Base-by-base conservation (phyloP, 2,329 filamentous ascomycete species). In the Botryosphaeria agaves region DNA sequence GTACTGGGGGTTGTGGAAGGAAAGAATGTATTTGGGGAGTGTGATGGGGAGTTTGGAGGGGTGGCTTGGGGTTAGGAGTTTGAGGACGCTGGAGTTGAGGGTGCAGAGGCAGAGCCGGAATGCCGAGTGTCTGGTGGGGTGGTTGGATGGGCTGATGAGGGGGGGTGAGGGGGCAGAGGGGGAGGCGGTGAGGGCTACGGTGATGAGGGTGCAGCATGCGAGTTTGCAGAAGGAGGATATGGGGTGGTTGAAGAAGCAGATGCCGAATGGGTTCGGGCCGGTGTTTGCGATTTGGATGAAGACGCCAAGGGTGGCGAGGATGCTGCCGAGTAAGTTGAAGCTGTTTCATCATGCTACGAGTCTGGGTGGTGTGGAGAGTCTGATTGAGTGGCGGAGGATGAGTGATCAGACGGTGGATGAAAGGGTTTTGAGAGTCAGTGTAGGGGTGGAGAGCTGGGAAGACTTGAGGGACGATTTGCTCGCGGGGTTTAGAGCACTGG, bases 381-480 rank as follows among this genome's bases (percentile, higher is more conserved):
- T 95, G 59, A 85, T 98, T 42, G 89, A 98, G 66, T 98, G 89
- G 89, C 66, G 89, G 35, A 71, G 78, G 28, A 89, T 98, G 82
- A 76, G 74, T 35, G 89, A 98, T 60, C 44, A 55, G 3, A 62
- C 51, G 1, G 74, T 91, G 23, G 81, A 91, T 47, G 68, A 63
- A 46, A 62, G 69, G 34, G 52, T 95, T 49, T 46, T 94, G 52
- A 61, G 89, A 30, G 58, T 98, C 18, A 94, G 85, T 51, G 58
- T 94, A 19, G 89, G 89, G 0, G 67, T 94, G 18, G 89, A 98
- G 61, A 71, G 68, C 28, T 78, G 79, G 63, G 78, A 89, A 52
- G 89, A 95, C 56, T 49, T 98, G 48, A 72, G 66, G 51, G 66
- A 66, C 21, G 87, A 95, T 59, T 49, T 95, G 25, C 43, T 74